These are phyloP conservation scores for Mytilinidion resinicola DNA, from an alignment of 495 filamentous ascomycete genomes.

Conservation along the genomic window DNA sequence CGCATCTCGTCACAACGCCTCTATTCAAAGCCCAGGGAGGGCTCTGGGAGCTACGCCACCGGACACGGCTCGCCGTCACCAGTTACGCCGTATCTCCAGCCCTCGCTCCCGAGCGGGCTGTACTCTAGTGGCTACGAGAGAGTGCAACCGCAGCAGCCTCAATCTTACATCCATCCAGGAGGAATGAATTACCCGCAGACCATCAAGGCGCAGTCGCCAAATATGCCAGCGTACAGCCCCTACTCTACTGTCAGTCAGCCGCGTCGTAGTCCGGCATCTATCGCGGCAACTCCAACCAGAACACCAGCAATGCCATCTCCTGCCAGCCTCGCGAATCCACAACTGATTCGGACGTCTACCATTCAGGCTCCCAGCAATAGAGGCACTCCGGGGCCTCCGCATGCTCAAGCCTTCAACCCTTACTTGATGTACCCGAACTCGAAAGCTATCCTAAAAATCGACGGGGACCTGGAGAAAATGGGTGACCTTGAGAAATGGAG, in stretches of 20 bases:
- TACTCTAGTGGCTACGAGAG: constrained; percentile 25
- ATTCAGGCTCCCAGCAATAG: constrained; percentile 53
- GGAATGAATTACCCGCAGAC: constrained; percentile 17
- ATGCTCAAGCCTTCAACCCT: constrained; percentile 57
- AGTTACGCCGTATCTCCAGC: constrained; percentile 24
- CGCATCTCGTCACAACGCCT: constrained; percentile 40
- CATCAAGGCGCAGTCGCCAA: constrained; percentile 23
- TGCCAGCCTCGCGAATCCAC: constrained; percentile 49
- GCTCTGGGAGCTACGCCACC: constrained; percentile 34
- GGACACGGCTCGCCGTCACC: constrained; percentile 21
- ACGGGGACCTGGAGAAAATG: constrained; percentile 80
- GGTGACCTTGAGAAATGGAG: constrained; percentile 59
- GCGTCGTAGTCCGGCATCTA: constrained; percentile 33
- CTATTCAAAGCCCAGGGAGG: constrained; percentile 36
- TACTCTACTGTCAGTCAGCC: constrained; percentile 39
- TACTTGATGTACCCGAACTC: constrained; percentile 71
- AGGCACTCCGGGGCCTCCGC: constrained; percentile 32
- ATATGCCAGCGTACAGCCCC: constrained; percentile 23
- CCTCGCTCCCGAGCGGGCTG: constrained; percentile 21
- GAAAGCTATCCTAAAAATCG: constrained; percentile 77
- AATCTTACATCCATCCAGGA: constrained; percentile 11
- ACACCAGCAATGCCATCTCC: constrained; percentile 41
- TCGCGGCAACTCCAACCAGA: constrained; percentile 33
- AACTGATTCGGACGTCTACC: constrained; percentile 79
- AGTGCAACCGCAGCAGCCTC: constrained; percentile 16